Conservation (phyloP, 78 protist species). For the Capsaspora owczarzaki region DNA sequence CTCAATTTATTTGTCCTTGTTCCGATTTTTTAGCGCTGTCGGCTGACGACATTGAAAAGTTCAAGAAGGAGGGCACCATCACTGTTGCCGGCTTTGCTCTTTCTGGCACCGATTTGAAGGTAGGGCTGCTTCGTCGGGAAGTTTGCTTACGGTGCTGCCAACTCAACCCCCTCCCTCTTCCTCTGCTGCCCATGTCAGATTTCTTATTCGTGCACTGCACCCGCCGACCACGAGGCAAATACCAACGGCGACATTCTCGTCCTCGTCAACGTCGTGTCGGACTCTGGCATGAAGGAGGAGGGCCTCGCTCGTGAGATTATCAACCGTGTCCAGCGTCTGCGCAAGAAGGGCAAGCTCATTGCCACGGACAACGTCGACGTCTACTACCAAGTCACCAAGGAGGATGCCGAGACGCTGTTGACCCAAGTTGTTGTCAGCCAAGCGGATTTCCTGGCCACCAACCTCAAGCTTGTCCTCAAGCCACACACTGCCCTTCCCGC, state of each 20-base stretch:
- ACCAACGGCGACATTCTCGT: constrained; percentile 13
- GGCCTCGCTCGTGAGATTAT: constrained; percentile 76
- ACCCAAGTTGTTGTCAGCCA: not conserved
- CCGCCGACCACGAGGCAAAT: constrained; percentile 1
- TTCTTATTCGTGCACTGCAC: too few relatives aligned
- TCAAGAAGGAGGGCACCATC: too few relatives aligned
- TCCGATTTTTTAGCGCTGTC: too few relatives aligned
- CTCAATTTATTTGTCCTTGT: too few relatives aligned
- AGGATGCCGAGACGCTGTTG: not conserved
- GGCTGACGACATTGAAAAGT: too few relatives aligned
- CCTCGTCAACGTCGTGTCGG: not conserved
- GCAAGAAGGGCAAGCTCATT: constrained; percentile 53
- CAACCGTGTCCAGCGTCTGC: constrained; percentile 76
- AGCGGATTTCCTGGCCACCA: not conserved
- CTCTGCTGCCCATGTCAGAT: not conserved
- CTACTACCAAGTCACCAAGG: not conserved
- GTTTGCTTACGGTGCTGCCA: too few relatives aligned
- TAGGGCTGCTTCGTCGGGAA: too few relatives aligned
- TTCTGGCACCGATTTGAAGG: too few relatives aligned
- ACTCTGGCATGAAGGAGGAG: not conserved
- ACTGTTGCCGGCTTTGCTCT: too few relatives aligned
- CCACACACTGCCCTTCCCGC: not conserved
- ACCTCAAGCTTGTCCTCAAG: not conserved
- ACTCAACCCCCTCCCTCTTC: not conserved
- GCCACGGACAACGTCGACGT: not conserved